phyloP scores from a whole-genome alignment of 2,329 filamentous ascomycete species.

The Colletotrichum trifolii region DNA sequence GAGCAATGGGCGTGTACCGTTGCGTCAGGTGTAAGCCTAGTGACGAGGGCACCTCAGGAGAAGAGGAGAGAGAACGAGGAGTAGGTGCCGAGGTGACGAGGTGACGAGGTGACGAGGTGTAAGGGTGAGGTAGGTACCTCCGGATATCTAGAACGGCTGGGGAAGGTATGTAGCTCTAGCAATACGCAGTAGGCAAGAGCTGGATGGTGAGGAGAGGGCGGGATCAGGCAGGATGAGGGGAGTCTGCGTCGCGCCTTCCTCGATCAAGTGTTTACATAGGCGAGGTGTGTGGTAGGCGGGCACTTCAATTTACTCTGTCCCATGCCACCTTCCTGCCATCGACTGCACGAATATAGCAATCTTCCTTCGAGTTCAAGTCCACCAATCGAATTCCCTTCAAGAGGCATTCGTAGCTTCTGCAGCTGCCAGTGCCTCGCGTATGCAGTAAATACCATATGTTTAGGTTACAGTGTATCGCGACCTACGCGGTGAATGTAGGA shows the following conservation, averaged over 20 bases:
- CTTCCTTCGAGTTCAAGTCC: too few relatives aligned
- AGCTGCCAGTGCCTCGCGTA: too few relatives aligned
- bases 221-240: background rate
- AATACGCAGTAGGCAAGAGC: background rate
- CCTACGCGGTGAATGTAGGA: too few relatives aligned
- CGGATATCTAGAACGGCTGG: background rate
- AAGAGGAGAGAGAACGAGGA: background rate
- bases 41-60: background rate
- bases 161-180: constrained; percentile 8
- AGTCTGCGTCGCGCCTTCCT: constrained; percentile 20
- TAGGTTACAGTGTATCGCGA: too few relatives aligned
- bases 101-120: background rate
- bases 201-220: constrained; percentile 6
- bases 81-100: background rate
- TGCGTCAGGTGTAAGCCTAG: constrained; percentile 21
- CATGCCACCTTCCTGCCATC: too few relatives aligned
- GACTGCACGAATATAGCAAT: too few relatives aligned
- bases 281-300: background rate
- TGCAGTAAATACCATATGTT: too few relatives aligned
- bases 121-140: too few relatives aligned
- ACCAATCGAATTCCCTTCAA: too few relatives aligned
- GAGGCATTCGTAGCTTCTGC: too few relatives aligned
- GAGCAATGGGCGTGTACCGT: constrained; percentile 13
- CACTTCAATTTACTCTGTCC: background rate
- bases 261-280: background rate